Conservation (phyloP, 2,329 filamentous ascomycete genomes). For the Macrophomina pseudophaseolina region DNA sequence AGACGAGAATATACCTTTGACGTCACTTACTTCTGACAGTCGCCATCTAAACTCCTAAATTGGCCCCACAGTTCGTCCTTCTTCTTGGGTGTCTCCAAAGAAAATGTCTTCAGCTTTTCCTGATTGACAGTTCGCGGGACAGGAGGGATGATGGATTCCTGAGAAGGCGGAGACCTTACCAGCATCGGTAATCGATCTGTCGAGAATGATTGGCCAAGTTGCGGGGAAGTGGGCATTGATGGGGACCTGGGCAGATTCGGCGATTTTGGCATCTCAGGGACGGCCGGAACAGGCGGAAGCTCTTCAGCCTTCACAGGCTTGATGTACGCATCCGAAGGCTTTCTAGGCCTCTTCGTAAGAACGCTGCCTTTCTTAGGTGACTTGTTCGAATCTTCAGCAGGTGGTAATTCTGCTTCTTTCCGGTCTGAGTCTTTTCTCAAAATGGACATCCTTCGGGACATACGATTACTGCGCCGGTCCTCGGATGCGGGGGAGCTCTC, state of each 20-base stretch:
- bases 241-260: slow-evolving; percentile 13
- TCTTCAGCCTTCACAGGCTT: slow-evolving; percentile 19
- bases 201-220: slow-evolving; percentile 51
- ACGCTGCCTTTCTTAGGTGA: slow-evolving; percentile 32
- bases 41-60: slow-evolving; percentile 71
- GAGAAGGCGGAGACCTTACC: slow-evolving; percentile 41
- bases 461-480: slow-evolving; percentile 21
- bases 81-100: slow-evolving; percentile 53
- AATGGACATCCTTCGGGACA: slow-evolving; percentile 21
- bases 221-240: slow-evolving; percentile 19
- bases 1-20: background rate
- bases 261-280: slow-evolving; percentile 11
- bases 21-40: slow-evolving; percentile 65
- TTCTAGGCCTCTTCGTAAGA: slow-evolving; percentile 43
- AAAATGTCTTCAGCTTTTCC: slow-evolving; percentile 46
- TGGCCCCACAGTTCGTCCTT: slow-evolving; percentile 73
- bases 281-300: slow-evolving; percentile 5
- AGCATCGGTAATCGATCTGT: slow-evolving; percentile 51
- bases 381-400: slow-evolving; percentile 8
- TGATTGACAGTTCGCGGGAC: slow-evolving; percentile 47
- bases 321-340: slow-evolving; percentile 30
- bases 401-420: slow-evolving; percentile 9
- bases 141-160: slow-evolving; percentile 46
- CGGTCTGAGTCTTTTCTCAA: slow-evolving; percentile 17
- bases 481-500: slow-evolving; percentile 27